Base-by-base conservation (phyloP, 108 stramenopile genomes). In the Skeletonema grethae region DNA sequence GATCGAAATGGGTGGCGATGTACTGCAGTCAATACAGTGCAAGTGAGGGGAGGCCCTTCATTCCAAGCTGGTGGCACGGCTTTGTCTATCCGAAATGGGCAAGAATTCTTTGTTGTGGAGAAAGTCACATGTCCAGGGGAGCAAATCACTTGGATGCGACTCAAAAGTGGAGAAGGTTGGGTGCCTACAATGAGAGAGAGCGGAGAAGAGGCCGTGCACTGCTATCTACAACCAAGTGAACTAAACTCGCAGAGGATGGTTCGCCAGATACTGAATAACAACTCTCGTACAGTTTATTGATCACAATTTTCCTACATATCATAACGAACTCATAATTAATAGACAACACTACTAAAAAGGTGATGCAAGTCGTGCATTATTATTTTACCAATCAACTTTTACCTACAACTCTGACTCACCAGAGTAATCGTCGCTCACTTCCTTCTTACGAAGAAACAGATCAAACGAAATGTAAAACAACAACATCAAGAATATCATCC, bases 1-100 rank as follows among this genome's bases (percentile, higher is more conserved):
- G 83, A 91, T 67, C 75, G 82, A 55, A 80, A 86, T 30, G 89
- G 94, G 34, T 95, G 91, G 91, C 70, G 82, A 39, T 92, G 89
- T 71, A 87, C 61, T 53, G 82, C 86, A 5, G 36, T 79, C 9
- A 72, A 84, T 57, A 65, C 56, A 1, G 72, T 95, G 31, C 57
- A 73, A 15, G 79, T 95, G 15, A 80, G 87, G 4, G 69, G 63
- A 39, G 94, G 94, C 0, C 91, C 94, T 9, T 91, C 91, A 0
- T 86, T 88, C 69, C 72, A 65, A 5, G 75, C 94, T 7, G 88
- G 77, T 35, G 50, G 67, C 7, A 78, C 73, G 9, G 85, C 79
- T 10, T 64, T 77, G 30, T 59, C 74, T 0, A 73, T 90, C 12
- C 66, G 63, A 1, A 72, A 65, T 24, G 84, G 82, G 16, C 85